A percentile compares a stretch with the other conserved stretches of the same genome.
Evolutionary conservation across 495 filamentous ascomycete genomes (phyloP).

Genomic region (Jackrogersella minutella): DNA sequence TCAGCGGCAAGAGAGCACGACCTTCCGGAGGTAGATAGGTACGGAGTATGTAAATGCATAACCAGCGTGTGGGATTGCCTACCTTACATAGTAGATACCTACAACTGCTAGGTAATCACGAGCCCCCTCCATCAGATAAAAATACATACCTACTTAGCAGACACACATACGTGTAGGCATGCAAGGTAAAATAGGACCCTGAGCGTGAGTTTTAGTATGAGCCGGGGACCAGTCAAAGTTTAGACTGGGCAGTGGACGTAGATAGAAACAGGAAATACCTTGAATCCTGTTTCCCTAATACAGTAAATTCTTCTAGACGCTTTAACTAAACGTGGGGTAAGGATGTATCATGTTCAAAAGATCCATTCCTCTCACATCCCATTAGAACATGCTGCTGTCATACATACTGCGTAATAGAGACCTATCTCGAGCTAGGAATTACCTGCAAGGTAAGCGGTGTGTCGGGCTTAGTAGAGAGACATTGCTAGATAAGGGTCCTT

Average conservation of each 20-base stretch:
- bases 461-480: conserved; percentile 2
- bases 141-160: not conserved
- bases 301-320: not conserved
- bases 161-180: conserved; percentile 9
- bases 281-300: conserved; percentile 6
- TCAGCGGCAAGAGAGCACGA: conserved; percentile 12
- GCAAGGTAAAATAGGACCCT: conserved; percentile 15
- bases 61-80: conserved; percentile 6
- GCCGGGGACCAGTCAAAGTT: conserved; percentile 18
- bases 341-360: too few relatives aligned
- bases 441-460: conserved; percentile 9
- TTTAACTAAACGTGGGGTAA: not conserved
- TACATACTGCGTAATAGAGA: too few relatives aligned
- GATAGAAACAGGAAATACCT: conserved; percentile 11
- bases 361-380: too few relatives aligned
- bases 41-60: not conserved
- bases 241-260: not conserved
- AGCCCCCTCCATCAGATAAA: conserved; percentile 17
- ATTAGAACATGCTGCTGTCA: too few relatives aligned
- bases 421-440: not conserved
- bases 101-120: conserved; percentile 2
- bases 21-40: conserved; percentile 31
- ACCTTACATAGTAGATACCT: conserved; percentile 11
- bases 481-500: not conserved
- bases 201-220: not conserved